A percentile compares a stretch with the other conserved stretches of the same genome.
phyloP scores from a whole-genome alignment of 2,329 filamentous ascomycete species.

The Colletotrichum cordylinicola region DNA sequence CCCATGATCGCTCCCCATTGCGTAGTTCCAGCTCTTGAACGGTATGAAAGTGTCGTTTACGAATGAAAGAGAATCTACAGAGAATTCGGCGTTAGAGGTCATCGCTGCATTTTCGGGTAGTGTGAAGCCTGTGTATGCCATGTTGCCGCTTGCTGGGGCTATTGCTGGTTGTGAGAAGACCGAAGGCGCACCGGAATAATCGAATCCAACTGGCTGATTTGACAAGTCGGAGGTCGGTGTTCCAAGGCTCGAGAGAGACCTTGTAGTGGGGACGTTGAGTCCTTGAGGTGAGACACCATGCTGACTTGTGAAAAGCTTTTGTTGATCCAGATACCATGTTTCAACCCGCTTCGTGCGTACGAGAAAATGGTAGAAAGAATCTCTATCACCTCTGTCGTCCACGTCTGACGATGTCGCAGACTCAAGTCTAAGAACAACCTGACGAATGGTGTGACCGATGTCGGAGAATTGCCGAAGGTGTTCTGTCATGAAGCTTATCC shows the following conservation, averaged over 20 bases:
- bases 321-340: slow-evolving; percentile 10
- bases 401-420: slow-evolving; percentile 20
- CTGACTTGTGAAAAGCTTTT: background rate
- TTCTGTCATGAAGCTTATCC: slow-evolving; percentile 27
- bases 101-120: background rate
- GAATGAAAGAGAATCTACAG: background rate
- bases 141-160: background rate
- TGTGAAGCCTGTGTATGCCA: background rate
- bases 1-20: background rate
- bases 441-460: slow-evolving; percentile 31
- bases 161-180: background rate
- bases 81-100: background rate
- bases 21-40: slow-evolving; percentile 1
- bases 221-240: background rate
- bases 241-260: background rate
- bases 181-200: background rate
- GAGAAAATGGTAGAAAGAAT: slow-evolving; percentile 30
- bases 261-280: background rate
- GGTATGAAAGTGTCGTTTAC: slow-evolving; percentile 9
- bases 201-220: background rate
- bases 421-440: slow-evolving; percentile 33
- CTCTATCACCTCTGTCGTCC: slow-evolving; percentile 19
- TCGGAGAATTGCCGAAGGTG: slow-evolving; percentile 35
- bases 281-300: background rate
- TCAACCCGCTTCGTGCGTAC: slow-evolving; percentile 17